phyloP scores from a whole-genome alignment of 441 rosid species.

The Erodium trifolium region DNA sequence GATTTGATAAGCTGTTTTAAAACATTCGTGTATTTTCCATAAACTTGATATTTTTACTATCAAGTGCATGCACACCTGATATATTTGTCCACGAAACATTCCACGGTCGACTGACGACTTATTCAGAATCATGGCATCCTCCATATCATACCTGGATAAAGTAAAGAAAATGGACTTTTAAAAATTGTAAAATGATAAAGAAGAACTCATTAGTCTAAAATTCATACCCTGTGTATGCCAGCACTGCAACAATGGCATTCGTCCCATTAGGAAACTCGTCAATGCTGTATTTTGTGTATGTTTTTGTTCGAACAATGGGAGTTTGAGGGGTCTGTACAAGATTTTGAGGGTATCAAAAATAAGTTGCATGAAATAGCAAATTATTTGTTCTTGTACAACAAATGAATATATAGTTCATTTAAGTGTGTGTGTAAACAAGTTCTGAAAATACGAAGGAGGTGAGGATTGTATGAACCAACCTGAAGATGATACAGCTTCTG shows the following conservation, averaged over 20 bases:
- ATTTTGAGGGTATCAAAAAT: background rate
- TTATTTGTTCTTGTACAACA: background rate
- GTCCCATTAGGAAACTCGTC: constrained; percentile 92
- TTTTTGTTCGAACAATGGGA: constrained; percentile 75
- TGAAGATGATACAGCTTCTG: constrained; percentile 96
- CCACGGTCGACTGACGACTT: constrained; percentile 95
- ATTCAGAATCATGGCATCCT: constrained; percentile 97
- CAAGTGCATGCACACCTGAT: constrained; percentile 55
- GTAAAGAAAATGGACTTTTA: constrained; percentile 13
- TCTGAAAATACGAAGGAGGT: background rate
- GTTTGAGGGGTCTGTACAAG: constrained; percentile 86
- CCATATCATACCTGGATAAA: constrained; percentile 79
- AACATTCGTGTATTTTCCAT: background rate
- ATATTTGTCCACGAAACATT: constrained; percentile 93
- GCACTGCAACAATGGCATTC: constrained; percentile 96
- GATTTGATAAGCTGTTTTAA: background rate
- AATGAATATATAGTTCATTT: background rate
- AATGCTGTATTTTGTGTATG: constrained; percentile 60
- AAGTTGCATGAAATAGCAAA: background rate
- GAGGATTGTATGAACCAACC: constrained; percentile 29
- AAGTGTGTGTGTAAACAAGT: background rate
- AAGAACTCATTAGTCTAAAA: constrained; percentile 12
- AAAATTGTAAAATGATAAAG: constrained; percentile 10
- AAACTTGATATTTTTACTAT: constrained; percentile 1
- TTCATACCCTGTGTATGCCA: constrained; percentile 85